A percentile compares a stretch with the other conserved stretches of the same genome.
Evolutionary conservation across 2,329 filamentous ascomycete genomes (phyloP).

Genomic region (Orbilia javanica): DNA sequence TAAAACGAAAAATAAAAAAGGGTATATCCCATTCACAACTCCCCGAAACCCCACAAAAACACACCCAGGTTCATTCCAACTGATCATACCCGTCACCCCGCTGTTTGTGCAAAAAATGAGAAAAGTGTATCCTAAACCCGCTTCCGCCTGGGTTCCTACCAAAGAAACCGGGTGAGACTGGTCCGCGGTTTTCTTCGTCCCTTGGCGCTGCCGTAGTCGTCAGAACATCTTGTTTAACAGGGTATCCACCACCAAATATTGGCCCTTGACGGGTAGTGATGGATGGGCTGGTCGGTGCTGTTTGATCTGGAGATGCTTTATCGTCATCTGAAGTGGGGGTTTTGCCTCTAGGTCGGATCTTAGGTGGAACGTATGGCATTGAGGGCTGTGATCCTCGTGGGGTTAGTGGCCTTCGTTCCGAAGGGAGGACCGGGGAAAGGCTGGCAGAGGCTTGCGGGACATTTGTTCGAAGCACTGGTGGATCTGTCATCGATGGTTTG

Average conservation of each 20-base stretch:
- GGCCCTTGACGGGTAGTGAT: constrained; percentile 23
- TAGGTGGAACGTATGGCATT: constrained; percentile 44
- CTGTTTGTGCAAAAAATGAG: constrained; percentile 52
- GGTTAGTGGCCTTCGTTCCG: constrained; percentile 35
- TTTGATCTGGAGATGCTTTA: not conserved
- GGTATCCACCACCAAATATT: constrained; percentile 54
- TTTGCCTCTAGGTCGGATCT: constrained; percentile 49
- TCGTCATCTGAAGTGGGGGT: constrained; percentile 18
- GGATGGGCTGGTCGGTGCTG: not conserved
- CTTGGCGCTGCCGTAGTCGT: not conserved
- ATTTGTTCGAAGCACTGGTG: constrained; percentile 24
- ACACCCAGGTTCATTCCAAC: constrained; percentile 19
- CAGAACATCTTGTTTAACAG: constrained; percentile 31
- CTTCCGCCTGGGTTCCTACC: constrained; percentile 37
- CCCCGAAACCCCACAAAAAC: not conserved
- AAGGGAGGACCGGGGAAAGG: constrained; percentile 16
- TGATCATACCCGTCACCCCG: constrained; percentile 54
- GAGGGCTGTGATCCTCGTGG: constrained; percentile 39
- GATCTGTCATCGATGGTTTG: constrained; percentile 32
- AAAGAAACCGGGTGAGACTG: constrained; percentile 41
- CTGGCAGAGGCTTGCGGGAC: not conserved
- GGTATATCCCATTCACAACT: constrained; percentile 25
- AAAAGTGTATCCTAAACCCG: constrained; percentile 56
- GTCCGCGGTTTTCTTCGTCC: constrained; percentile 48
- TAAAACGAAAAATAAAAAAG: constrained; percentile 4